Percentiles rank a stretch among this genome's conserved stretches.
These are phyloP conservation scores for Cystobasidium sp. DNA, from an alignment of 1,284 basidiomycete genomes.

Conservation along the genomic window DNA sequence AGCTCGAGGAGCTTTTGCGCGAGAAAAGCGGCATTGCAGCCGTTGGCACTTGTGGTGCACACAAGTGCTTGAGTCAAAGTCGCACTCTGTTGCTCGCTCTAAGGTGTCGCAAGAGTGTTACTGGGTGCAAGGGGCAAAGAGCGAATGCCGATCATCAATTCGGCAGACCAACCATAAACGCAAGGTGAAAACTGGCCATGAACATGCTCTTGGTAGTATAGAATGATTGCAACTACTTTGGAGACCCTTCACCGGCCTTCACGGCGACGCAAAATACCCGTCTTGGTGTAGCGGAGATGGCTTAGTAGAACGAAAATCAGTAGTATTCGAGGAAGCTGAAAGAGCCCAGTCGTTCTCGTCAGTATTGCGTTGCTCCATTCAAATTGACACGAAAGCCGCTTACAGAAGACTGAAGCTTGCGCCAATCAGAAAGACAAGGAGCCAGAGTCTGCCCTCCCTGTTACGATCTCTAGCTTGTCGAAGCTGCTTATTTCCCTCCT, in stretches of 20 bases:
- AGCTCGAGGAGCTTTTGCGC: neutral
- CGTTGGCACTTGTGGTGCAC: neutral
- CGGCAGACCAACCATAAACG: too few relatives aligned
- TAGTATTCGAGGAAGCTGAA: constrained; percentile 41
- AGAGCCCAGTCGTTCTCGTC: neutral
- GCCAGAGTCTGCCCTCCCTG: constrained; percentile 78
- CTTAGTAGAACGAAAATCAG: constrained; percentile 4
- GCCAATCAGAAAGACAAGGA: constrained; percentile 82
- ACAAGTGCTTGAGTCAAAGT: too few relatives aligned
- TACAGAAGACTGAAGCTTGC: constrained; percentile 80
- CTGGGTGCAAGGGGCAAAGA: too few relatives aligned
- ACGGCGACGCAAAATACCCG: too few relatives aligned
- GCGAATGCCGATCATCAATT: too few relatives aligned
- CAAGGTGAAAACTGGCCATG: too few relatives aligned
- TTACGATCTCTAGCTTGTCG: constrained; percentile 78
- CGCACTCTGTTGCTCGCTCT: too few relatives aligned
- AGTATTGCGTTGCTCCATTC: neutral
- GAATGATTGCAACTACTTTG: too few relatives aligned
- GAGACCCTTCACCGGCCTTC: too few relatives aligned
- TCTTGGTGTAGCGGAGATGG: too few relatives aligned
- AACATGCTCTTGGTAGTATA: too few relatives aligned
- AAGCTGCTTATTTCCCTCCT: constrained; percentile 83
- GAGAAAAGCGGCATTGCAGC: constrained; percentile 21
- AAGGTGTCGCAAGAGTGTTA: too few relatives aligned
- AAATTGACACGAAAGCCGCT: neutral